Evolutionary conservation across 495 filamentous ascomycete species (phyloP).

Genomic region (Mycothermus thermophilus): DNA sequence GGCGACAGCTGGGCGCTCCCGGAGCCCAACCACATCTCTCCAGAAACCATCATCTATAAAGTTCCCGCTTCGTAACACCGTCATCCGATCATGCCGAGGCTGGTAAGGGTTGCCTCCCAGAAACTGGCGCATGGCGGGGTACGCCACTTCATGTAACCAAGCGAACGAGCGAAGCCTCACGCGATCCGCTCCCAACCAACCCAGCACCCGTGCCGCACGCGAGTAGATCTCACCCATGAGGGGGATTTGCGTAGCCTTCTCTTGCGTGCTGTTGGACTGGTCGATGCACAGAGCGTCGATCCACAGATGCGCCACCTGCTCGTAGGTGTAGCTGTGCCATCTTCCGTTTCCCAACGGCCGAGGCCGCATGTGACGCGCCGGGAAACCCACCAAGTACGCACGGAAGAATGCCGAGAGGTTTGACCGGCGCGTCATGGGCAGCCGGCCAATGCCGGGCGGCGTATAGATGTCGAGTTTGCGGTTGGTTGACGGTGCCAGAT

Average conservation of each 20-base stretch:
- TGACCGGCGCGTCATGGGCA: not conserved
- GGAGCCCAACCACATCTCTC: slow-evolving; percentile 2
- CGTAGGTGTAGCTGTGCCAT: not conserved
- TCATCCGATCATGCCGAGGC: not conserved
- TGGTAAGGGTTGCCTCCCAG: too few relatives aligned
- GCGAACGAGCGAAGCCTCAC: slow-evolving; percentile 1
- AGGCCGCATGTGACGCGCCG: not conserved
- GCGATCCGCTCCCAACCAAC: slow-evolving; percentile 5
- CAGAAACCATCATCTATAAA: slow-evolving; percentile 5
- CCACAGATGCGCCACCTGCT: slow-evolving; percentile 8
- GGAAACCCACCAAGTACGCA: slow-evolving; percentile 2
- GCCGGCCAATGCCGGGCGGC: not conserved
- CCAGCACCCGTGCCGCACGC: slow-evolving; percentile 5
- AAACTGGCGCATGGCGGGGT: not conserved
- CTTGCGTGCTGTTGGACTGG: slow-evolving; percentile 9
- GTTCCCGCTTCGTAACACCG: slow-evolving; percentile 1
- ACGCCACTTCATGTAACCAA: slow-evolving; percentile 4
- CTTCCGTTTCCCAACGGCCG: not conserved
- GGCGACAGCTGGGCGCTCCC: too few relatives aligned
- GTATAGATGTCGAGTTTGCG: slow-evolving; percentile 4
- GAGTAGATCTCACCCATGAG: slow-evolving; percentile 19
- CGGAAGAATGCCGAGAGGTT: slow-evolving; percentile 6
- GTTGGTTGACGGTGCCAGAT: not conserved
- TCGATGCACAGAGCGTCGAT: slow-evolving; percentile 17
- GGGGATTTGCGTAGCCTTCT: slow-evolving; percentile 15